Evolutionary conservation across 1,139 yeast genomes (phyloP).

Genomic region (Hemisphaericaspora xylanilytica): DNA sequence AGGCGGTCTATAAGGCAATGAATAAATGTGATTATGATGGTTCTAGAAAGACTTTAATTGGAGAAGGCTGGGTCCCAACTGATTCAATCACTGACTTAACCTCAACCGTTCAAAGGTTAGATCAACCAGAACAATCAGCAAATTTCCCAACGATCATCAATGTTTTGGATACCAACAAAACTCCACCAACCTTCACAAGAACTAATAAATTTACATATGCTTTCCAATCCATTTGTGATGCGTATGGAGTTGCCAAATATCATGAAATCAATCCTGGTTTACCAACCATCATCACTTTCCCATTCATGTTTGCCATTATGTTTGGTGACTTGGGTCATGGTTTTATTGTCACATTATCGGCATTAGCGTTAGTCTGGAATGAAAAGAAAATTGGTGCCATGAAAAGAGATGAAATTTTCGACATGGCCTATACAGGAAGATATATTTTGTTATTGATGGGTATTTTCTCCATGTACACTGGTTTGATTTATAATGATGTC

Average conservation of each 20-base stretch:
- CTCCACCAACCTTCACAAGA: slow-evolving; percentile 78
- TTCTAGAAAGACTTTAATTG: slow-evolving; percentile 61
- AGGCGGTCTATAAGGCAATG: slow-evolving; percentile 64
- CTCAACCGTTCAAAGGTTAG: slow-evolving; percentile 30
- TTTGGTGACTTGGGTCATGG: slow-evolving; percentile 89
- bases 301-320: slow-evolving; percentile 86
- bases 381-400: slow-evolving; percentile 57
- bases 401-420: slow-evolving; percentile 76
- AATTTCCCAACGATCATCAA: slow-evolving; percentile 71
- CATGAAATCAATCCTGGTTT: slow-evolving; percentile 80
- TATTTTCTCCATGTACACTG: slow-evolving; percentile 73
- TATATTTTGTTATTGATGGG: slow-evolving; percentile 77
- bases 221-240: slow-evolving; percentile 75
- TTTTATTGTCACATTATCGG: slow-evolving; percentile 59
- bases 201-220: slow-evolving; percentile 76
- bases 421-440: slow-evolving; percentile 78
- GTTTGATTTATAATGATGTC: slow-evolving; percentile 71
- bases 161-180: slow-evolving; percentile 59
- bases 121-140: slow-evolving; percentile 25
- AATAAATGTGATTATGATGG: slow-evolving; percentile 66
- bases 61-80: slow-evolving; percentile 81
- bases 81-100: slow-evolving; percentile 47
- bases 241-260: slow-evolving; percentile 76
- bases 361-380: slow-evolving; percentile 54
- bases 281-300: slow-evolving; percentile 77